These are phyloP conservation scores for Colletotrichum paranaense DNA, from an alignment of 2,329 filamentous ascomycete genomes.

Conservation along the genomic window DNA sequence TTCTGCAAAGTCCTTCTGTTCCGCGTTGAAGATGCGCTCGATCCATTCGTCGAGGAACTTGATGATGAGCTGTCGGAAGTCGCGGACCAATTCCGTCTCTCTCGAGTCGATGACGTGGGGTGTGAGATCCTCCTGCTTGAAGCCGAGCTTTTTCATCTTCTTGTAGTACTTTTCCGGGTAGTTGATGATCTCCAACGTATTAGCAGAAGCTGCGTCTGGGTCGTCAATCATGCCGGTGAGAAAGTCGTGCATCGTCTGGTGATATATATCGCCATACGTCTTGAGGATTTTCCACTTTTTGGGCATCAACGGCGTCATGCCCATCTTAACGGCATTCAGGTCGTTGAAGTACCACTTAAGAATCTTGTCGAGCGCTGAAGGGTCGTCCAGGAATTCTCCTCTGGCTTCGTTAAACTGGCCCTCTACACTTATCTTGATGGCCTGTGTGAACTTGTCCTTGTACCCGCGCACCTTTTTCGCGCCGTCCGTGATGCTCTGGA, in stretches of 20 bases:
- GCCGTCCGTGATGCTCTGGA: slow-evolving; percentile 94
- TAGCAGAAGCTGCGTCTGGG: slow-evolving; percentile 83
- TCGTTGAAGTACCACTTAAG: slow-evolving; percentile 99
- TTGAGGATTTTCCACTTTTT: slow-evolving; percentile 97
- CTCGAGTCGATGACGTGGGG: slow-evolving; percentile 93
- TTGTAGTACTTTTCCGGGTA: slow-evolving; percentile 97
- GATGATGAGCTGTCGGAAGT: slow-evolving; percentile 95
- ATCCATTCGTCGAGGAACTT: slow-evolving; percentile 98
- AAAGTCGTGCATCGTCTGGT: slow-evolving; percentile 95
- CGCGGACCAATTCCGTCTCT: slow-evolving; percentile 88
- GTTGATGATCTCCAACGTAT: slow-evolving; percentile 91
- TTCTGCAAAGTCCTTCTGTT: slow-evolving; percentile 83
- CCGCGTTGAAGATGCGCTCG: slow-evolving; percentile 87
- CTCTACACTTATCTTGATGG: slow-evolving; percentile 79
- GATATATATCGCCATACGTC: slow-evolving; percentile 91
- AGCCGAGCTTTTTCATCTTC: slow-evolving; percentile 93
- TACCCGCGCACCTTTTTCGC: slow-evolving; percentile 94
- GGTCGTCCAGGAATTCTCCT: slow-evolving; percentile 84
- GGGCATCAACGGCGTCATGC: slow-evolving; percentile 91
- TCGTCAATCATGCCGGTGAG: slow-evolving; percentile 86
- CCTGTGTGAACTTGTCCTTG: slow-evolving; percentile 92
- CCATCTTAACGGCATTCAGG: slow-evolving; percentile 91
- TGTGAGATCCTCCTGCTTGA: slow-evolving; percentile 78
- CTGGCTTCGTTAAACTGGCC: slow-evolving; percentile 79
- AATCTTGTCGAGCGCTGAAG: slow-evolving; percentile 84